These are phyloP conservation scores for Aspergillus sergii DNA, from an alignment of 2,329 filamentous ascomycete genomes.

Conservation along the genomic window DNA sequence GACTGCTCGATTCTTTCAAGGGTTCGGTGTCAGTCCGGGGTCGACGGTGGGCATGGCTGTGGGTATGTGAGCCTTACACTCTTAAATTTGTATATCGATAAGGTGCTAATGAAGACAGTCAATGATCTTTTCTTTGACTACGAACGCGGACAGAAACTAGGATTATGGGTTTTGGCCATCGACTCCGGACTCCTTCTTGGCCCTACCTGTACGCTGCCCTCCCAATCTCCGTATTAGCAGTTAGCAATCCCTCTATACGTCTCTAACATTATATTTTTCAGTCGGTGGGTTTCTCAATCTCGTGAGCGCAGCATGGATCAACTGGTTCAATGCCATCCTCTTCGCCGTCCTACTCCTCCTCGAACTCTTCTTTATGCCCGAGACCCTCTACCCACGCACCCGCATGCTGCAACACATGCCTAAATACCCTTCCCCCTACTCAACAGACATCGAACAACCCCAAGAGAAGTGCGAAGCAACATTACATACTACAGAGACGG, in stretches of 20 bases:
- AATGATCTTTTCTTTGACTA: conserved; percentile 61
- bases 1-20: conserved; percentile 62
- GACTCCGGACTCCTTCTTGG: conserved; percentile 56
- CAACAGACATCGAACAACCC: conserved; percentile 31
- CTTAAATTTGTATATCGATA: too few species aligned
- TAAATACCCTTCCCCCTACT: conserved; percentile 4
- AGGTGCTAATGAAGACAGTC: conserved; percentile 29
- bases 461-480: neutral
- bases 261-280: conserved; percentile 15
- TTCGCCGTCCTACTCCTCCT: conserved; percentile 53
- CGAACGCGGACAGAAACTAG: conserved; percentile 58
- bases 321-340: conserved; percentile 58
- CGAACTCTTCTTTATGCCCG: conserved; percentile 55
- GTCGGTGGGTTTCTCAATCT: conserved; percentile 57
- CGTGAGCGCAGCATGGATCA: conserved; percentile 54
- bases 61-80: conserved; percentile 20
- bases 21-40: conserved; percentile 57
- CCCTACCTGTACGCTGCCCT: conserved; percentile 43
- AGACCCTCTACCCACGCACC: conserved; percentile 59
- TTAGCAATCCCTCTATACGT: too few species aligned
- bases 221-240: neutral
- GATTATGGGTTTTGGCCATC: conserved; percentile 60
- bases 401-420: conserved; percentile 49
- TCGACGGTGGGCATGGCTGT: conserved; percentile 59
- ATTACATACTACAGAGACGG: conserved; percentile 7